These are phyloP conservation scores for Fusarium irregulare DNA, from an alignment of 2,329 filamentous ascomycete species.

Conservation along the genomic window DNA sequence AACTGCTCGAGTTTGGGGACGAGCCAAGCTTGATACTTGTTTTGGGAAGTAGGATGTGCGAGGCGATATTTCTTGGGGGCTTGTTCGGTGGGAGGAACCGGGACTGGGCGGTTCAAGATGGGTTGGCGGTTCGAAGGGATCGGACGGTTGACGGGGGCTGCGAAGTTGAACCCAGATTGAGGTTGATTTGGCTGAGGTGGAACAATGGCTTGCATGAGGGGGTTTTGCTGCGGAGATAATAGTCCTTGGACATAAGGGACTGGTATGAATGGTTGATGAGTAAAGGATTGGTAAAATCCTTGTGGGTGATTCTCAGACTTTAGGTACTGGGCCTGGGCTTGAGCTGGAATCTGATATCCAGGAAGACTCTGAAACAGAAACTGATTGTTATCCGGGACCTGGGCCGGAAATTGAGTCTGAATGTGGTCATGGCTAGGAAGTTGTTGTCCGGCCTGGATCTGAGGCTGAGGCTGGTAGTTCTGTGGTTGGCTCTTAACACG, in stretches of 20 bases:
- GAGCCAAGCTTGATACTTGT: neutral
- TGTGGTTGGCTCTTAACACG: neutral
- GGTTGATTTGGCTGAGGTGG: neutral
- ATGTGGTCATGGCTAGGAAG: neutral
- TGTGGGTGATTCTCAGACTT: neutral
- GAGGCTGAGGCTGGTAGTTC: neutral
- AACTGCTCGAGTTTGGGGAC: conserved; percentile 3
- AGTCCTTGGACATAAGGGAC: neutral
- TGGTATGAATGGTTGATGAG: neutral
- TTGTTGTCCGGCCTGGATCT: neutral
- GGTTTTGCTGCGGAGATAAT: neutral
- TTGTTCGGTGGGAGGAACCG: neutral
- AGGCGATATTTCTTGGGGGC: neutral
- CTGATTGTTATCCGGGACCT: neutral
- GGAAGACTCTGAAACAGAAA: neutral
- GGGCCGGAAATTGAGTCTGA: neutral
- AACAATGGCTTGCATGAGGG: neutral
- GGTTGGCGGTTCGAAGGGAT: neutral
- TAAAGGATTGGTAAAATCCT: neutral
- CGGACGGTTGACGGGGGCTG: neutral
- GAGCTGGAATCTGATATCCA: neutral
- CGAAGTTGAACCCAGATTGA: neutral
- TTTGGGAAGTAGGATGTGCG: neutral
- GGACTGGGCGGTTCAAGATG: neutral
- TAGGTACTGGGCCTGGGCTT: neutral